Conservation (phyloP, 306 rosid species). For the Dicorynia guianensis region DNA sequence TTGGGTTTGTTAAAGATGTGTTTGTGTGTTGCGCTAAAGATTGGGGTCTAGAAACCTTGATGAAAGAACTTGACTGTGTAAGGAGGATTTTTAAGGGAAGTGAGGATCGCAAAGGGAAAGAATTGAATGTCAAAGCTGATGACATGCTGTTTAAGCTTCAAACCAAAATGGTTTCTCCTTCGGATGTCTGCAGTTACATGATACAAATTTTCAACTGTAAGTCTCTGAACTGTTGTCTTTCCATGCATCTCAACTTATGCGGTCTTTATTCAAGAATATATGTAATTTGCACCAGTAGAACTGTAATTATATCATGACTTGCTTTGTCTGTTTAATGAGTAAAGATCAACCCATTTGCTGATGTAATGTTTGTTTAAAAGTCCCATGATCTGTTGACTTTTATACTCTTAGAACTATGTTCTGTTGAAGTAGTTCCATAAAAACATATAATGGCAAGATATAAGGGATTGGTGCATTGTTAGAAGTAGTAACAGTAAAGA, state of each 20-base stretch:
- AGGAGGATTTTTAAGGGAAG: constrained; percentile 84
- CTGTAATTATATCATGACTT: constrained; percentile 22
- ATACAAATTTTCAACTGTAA: constrained; percentile 86
- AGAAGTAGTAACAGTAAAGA: too few species aligned
- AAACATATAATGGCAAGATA: background rate
- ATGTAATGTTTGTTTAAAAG: constrained; percentile 32
- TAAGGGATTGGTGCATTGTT: background rate
- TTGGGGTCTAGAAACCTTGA: constrained; percentile 85
- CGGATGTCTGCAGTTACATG: constrained; percentile 87
- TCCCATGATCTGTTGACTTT: constrained; percentile 3
- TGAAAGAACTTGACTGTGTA: constrained; percentile 92
- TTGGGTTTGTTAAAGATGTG: constrained; percentile 95
- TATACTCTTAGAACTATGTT: background rate
- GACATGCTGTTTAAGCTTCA: constrained; percentile 73
- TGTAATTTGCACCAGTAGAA: constrained; percentile 4
- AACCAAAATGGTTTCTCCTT: constrained; percentile 72
- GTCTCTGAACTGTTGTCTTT: constrained; percentile 42
- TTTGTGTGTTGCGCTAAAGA: constrained; percentile 86
- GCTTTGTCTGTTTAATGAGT: background rate
- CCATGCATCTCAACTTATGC: background rate
- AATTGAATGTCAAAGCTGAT: constrained; percentile 74
- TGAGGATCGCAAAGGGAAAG: constrained; percentile 91
- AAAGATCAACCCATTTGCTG: background rate
- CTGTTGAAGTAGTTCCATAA: background rate
- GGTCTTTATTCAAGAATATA: background rate